Base-by-base conservation (phyloP, 1,284 basidiomycete species). In the Blastosporella zonata region DNA sequence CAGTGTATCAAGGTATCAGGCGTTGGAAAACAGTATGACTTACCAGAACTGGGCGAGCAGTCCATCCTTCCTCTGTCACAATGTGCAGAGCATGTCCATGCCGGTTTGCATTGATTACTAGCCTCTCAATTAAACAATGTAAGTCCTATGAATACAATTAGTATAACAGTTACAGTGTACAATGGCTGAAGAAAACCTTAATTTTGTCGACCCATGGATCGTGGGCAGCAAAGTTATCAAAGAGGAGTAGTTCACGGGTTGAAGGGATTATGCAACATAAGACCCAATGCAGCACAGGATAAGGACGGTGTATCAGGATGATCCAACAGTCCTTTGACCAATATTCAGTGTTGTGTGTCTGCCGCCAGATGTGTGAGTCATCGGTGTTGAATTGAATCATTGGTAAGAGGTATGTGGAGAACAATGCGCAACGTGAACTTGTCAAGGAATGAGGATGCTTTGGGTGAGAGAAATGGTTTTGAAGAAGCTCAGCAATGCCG, bases 301-400 rank as follows among this genome's bases (percentile, higher is more conserved):
- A 15, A 2, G 21, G 47, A 10, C 52, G 46, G 43, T 61, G 59
- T 5, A 66, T 59, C 0, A 63, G 63, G 8, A 66, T 15, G 3
- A 66, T 59, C 62, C 62, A 64, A 0, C 55, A 34, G 7, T 35
- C 8, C 25, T 59, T 58, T 3, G 6, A 13, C 64, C 62, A 65
- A 36, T 57, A 65, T 23, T 49, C 18, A 0, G 51, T 53, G 3
- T 34, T 40, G 2, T 23, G 21, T 1, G 53, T 47, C 2, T 41
- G 31, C 6, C 51, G 49, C 59, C 56, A 62, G 1, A 63, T n/a
- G 1, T 59, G 37, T 2, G 39, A 17, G 29, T 59, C 54, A 2
- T 35, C 13, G 3, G 22, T 31, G 2, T 51, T 33, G 41, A 38
- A 52, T 0, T 43, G 42, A 6, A 55, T 27, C 15, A 50, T 47